These are phyloP conservation scores for Parachaetomium inaequale DNA, from an alignment of 495 filamentous ascomycete species.

Conservation along the genomic window DNA sequence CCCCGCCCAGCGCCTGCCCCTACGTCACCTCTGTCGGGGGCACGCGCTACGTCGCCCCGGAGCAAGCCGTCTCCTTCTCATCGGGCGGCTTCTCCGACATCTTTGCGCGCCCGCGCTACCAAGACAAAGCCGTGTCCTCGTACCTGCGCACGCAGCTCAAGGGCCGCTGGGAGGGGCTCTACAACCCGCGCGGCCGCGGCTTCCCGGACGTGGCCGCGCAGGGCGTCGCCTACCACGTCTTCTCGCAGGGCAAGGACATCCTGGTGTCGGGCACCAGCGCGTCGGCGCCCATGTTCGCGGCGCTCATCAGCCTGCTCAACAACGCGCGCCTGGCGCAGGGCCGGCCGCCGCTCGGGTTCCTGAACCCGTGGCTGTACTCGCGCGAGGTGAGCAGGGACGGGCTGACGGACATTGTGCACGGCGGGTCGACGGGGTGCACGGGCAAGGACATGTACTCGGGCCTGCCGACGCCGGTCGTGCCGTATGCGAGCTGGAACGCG, in stretches of 20 bases:
- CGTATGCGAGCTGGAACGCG: slow-evolving; percentile 55
- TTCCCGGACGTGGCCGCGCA: slow-evolving; percentile 71
- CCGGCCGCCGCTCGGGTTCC: slow-evolving; percentile 57
- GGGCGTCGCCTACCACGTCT: slow-evolving; percentile 36
- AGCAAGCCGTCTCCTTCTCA: slow-evolving; percentile 51
- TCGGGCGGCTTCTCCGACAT: slow-evolving; percentile 68
- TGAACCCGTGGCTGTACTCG: slow-evolving; percentile 66
- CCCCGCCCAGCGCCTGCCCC: slow-evolving; percentile 50
- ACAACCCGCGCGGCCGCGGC: slow-evolving; percentile 59
- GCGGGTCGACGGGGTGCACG: slow-evolving; percentile 59
- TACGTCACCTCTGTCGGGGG: slow-evolving; percentile 72
- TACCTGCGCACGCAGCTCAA: slow-evolving; percentile 55
- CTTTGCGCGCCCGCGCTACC: slow-evolving; percentile 60
- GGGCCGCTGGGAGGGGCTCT: slow-evolving; percentile 47
- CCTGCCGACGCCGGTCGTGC: slow-evolving; percentile 6
- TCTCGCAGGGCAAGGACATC: slow-evolving; percentile 3
- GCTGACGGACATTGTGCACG: slow-evolving; percentile 61
- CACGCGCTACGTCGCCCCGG: slow-evolving; percentile 51
- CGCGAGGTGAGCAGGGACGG: slow-evolving; percentile 33
- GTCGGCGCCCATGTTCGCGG: slow-evolving; percentile 56
- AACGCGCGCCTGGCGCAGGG: slow-evolving; percentile 54
- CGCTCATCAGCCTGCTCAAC: slow-evolving; percentile 60
- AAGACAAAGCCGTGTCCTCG: slow-evolving; percentile 51
- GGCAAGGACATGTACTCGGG: slow-evolving; percentile 35
- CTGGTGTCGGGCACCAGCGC: slow-evolving; percentile 41